Conservation (phyloP, 441 rosid species). For the Eruca vesicaria region DNA sequence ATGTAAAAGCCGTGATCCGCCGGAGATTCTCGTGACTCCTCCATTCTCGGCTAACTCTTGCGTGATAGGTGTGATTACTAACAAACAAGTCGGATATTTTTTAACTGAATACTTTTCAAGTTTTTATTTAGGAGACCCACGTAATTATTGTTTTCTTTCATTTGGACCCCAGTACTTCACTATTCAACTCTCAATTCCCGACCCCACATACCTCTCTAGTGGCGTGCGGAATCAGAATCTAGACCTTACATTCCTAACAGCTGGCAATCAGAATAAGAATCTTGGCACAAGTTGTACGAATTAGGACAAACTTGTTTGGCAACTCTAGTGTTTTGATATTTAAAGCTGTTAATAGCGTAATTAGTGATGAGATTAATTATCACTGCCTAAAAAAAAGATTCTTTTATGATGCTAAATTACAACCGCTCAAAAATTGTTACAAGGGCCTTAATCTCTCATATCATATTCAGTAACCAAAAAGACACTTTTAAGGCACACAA, state of each 20-base stretch:
- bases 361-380: neutral
- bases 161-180: neutral
- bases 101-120: neutral
- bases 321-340: neutral
- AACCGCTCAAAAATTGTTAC: neutral
- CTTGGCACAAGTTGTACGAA: neutral
- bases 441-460: neutral
- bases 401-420: neutral
- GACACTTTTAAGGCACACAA: neutral
- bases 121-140: neutral
- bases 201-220: slow-evolving; percentile 12
- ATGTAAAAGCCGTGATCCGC: slow-evolving; percentile 58
- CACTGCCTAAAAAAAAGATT: neutral
- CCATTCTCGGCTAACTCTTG: neutral
- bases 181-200: neutral
- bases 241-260: neutral
- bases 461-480: neutral
- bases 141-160: neutral
- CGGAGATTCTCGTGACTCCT: slow-evolving; percentile 62
- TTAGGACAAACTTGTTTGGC: neutral
- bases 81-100: neutral
- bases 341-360: neutral
- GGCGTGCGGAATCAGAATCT: slow-evolving; percentile 21
- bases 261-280: neutral
- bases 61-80: neutral